Percentiles rank a stretch among this genome's conserved stretches.
phyloP scores from a whole-genome alignment of 176 grass and related monocot genomes.

The Microstegium vimineum region DNA sequence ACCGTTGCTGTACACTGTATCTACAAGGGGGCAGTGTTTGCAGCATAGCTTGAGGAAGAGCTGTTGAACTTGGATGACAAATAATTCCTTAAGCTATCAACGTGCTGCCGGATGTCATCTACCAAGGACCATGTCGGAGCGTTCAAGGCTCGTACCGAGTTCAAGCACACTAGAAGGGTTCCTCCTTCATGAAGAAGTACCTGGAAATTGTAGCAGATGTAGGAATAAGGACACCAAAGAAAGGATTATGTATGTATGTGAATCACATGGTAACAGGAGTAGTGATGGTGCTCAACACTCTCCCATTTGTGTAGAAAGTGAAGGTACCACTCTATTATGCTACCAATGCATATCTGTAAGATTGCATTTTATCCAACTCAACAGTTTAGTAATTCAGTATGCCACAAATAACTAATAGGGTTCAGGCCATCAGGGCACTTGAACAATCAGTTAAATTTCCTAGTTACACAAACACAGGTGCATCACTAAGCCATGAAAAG shows the following conservation, averaged over 20 bases:
- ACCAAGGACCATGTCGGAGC: conserved; percentile 76
- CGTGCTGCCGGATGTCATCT: conserved; percentile 55
- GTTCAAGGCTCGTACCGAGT: conserved; percentile 88
- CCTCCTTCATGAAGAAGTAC: conserved; percentile 96
- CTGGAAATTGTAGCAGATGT: conserved; percentile 30
- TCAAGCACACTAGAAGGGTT: conserved; percentile 90
- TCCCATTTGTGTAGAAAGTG: background rate
- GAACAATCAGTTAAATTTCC: background rate
- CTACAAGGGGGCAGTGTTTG: conserved; percentile 33
- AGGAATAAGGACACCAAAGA: background rate
- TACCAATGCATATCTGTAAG: background rate
- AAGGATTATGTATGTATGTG: background rate
- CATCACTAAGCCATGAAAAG: conserved; percentile 14
- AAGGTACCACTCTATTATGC: background rate
- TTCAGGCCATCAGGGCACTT: background rate
- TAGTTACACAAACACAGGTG: background rate
- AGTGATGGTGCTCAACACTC: background rate
- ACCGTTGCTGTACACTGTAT: conserved; percentile 1
- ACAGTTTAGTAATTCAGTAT: conserved; percentile 3
- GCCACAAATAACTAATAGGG: background rate
- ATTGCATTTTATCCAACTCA: background rate
- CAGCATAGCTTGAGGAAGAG: conserved; percentile 28
- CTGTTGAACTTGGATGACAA: conserved; percentile 41
- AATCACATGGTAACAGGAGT: background rate
- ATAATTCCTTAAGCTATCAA: conserved; percentile 40